These are phyloP conservation scores for Phytophthora capsici DNA, from an alignment of 352 stramenopile species.

Conservation along the genomic window DNA sequence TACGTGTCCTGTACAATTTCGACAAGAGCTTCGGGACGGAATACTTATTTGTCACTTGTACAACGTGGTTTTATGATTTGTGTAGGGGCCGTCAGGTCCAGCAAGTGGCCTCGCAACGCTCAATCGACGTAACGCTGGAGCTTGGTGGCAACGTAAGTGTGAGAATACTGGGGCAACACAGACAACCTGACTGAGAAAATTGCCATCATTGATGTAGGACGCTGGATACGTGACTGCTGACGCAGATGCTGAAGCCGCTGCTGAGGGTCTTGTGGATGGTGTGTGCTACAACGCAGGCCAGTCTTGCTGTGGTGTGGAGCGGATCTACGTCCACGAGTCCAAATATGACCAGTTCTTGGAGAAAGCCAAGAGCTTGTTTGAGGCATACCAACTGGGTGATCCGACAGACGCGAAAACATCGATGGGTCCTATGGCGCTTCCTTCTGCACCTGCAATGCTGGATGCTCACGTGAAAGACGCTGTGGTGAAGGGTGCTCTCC, in stretches of 20 bases:
- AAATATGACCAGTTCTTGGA: conserved; percentile 85
- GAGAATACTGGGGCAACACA: background rate
- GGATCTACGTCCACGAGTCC: conserved; percentile 84
- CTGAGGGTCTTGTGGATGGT: conserved; percentile 77
- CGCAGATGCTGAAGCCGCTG: conserved; percentile 68
- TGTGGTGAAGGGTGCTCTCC: conserved; percentile 68
- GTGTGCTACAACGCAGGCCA: conserved; percentile 88
- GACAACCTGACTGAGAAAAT: conserved; percentile 3
- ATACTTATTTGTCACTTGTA: background rate
- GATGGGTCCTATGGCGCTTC: conserved; percentile 77
- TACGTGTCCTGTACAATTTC: conserved; percentile 25
- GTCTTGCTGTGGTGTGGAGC: conserved; percentile 85
- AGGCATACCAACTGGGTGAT: conserved; percentile 71
- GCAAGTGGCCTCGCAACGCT: conserved; percentile 57
- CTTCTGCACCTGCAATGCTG: conserved; percentile 51
- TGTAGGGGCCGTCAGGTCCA: conserved; percentile 75
- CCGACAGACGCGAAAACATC: conserved; percentile 66
- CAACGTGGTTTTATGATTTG: conserved; percentile 3
- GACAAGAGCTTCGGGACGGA: background rate
- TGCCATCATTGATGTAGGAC: conserved; percentile 47
- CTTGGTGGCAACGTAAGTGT: conserved; percentile 77
- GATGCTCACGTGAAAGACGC: conserved; percentile 74
- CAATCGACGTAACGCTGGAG: conserved; percentile 84
- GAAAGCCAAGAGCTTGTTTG: conserved; percentile 66
- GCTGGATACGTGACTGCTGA: conserved; percentile 77